Conservation (phyloP, 1,284 basidiomycete genomes). For the Flammula alnicola region DNA sequence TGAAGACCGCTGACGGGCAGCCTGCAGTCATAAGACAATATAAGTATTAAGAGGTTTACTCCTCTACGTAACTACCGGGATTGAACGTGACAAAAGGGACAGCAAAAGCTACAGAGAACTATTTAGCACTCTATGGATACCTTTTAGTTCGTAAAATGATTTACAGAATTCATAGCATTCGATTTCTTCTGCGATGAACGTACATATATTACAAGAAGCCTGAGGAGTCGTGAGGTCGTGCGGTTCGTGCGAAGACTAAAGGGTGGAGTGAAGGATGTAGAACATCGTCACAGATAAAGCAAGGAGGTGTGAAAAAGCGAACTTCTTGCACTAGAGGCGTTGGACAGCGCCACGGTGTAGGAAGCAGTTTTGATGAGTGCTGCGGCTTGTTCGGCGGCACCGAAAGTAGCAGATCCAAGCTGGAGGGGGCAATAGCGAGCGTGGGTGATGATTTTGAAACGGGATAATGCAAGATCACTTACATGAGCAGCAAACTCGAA, state of each 20-base stretch:
- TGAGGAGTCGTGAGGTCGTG: too few species aligned
- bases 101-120: slow-evolving; percentile 30
- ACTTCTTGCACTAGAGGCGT: too few species aligned
- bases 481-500: slow-evolving; percentile 55
- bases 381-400: slow-evolving; percentile 8
- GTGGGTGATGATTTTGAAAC: background rate
- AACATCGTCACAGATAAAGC: too few species aligned
- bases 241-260: too few species aligned
- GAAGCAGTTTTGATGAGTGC: slow-evolving; percentile 5
- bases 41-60: slow-evolving; percentile 35
- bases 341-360: background rate
- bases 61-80: slow-evolving; percentile 38
- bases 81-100: slow-evolving; percentile 36
- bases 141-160: too few species aligned
- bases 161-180: too few species aligned
- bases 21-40: slow-evolving; percentile 40
- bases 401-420: slow-evolving; percentile 11
- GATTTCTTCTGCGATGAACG: too few species aligned
- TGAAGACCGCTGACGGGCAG: slow-evolving; percentile 41
- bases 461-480: slow-evolving; percentile 24
- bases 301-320: background rate
- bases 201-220: too few species aligned
- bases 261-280: too few species aligned
- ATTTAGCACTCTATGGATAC: slow-evolving; percentile 30
- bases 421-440: background rate